Evolutionary conservation across 2,329 filamentous ascomycete species (phyloP), one percentile per base, ranked within the genome.

Genomic region (Ophiostoma australiae): DNA sequence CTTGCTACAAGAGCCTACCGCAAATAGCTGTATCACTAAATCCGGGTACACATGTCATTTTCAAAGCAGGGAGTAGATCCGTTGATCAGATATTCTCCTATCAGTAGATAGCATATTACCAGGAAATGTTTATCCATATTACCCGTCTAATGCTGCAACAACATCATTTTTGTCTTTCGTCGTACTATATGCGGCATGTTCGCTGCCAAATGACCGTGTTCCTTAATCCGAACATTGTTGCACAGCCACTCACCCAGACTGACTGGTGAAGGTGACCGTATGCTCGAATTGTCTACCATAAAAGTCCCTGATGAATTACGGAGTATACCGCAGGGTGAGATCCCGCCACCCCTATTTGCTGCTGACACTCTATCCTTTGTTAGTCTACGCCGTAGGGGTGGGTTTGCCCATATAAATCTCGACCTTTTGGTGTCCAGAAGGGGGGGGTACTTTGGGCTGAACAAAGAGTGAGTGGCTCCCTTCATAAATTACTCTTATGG

Each of bases 91-190:
- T n/a, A 48, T 48, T 48, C 44, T n/a, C 44, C 17, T 58, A 58
- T 58, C 52, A 13, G 17, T 58, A 58, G 52, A 58, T 58, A 58
- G 52, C 52, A 58, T 58, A 58, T 58, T 52, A 5, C 48, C 17
- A 58, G 10, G 7, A 23, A 58, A 27, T 8, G 23, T 27, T 58
- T 58, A 58, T 15, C 44, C 7, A 58, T 8, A n/a, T 27, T 7
- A 11, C n/a, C 52, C 8, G 13, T 11, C n/a, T 8, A 27, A 58
- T 58, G 23, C 41, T 13, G 41, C 13, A 48, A 39, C 37, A 39
- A 48, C 44, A 13, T 48, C 44, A 48, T 20, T 4, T 48, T 48
- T 48, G 44, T 48, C n/a, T n/a, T n/a, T n/a, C n/a, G n/a, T 48
- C 44, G 17, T 17, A 1, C 44, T 4, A 48, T 15, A 20, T 48